Base-by-base conservation (phyloP, 441 rosid species). In the Gossypium lobatum region DNA sequence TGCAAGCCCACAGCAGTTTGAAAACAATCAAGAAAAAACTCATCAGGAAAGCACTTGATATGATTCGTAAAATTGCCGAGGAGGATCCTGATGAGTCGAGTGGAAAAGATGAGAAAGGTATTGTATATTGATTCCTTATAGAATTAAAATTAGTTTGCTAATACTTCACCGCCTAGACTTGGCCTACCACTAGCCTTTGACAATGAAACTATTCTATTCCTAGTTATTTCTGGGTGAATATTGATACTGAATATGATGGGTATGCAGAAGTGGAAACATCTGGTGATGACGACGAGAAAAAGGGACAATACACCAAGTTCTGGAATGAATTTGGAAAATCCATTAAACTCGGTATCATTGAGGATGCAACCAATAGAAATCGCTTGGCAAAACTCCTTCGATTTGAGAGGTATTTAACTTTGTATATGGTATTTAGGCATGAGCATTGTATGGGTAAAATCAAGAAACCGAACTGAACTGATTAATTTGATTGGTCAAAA, bases 301-400 rank as follows among this genome's bases (percentile, higher is more conserved):
- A 80, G 80, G 97, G 96, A 65, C 96, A 90, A 68, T 94, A 94
- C 65, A 21, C 91, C 3, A 94, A 88, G 70, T 91, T 94, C 87
- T 92, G 97, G 97, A 92, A 91, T 75, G 95, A 94, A 81, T 94
- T 91, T 80, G 97, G 98, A 71, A 91, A 92, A 83, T 94, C 97
- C 18, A 88, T 92, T 64, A 94, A 92, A 83, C 97, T 94, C 57
- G 97, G 98, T 28, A 92, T 92, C 65, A 85, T 92, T 71, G 98
- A 94, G 85, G 97, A 94, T 78, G 92, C 97, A 55, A 78, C 91
- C 37, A 94, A 94, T 83, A 88, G 97, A 78, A 92, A 94, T 75
- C 86, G 97, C 59, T 74, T 92, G 85, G 94, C 97, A 0, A 92
- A 92, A 78, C 97, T 92, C 78, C 97, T 94, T 53, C 86, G 97